phyloP scores from a whole-genome alignment of 116 monocot species.

The Phalaenopsis hybrid region DNA sequence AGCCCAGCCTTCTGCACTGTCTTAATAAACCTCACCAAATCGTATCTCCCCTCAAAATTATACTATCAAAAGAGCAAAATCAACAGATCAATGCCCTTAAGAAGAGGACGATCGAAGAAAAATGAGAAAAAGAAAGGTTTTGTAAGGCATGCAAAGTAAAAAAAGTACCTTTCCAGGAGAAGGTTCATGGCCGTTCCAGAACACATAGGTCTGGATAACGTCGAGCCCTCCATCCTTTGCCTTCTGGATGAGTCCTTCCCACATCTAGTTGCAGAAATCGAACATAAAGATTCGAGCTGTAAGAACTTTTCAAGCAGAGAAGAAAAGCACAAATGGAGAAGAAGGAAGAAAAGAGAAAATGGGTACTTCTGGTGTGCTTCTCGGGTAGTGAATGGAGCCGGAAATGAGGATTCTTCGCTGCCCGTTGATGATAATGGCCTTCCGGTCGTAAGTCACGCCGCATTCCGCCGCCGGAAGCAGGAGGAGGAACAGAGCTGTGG shows the following conservation, averaged over 20 bases:
- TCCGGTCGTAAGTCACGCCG: constrained; percentile 45
- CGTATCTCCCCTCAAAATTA: constrained; percentile 64
- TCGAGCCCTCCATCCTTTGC: constrained; percentile 87
- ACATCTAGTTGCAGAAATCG: constrained; percentile 33
- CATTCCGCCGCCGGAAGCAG: constrained; percentile 32
- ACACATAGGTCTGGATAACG: constrained; percentile 82
- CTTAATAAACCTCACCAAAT: constrained; percentile 69
- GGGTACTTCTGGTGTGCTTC: constrained; percentile 51
- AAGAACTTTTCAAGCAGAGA: neutral
- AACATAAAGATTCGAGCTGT: neutral
- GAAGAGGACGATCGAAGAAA: neutral
- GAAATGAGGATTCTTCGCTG: constrained; percentile 49
- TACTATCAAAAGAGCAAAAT: constrained; percentile 33
- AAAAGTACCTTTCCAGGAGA: constrained; percentile 66
- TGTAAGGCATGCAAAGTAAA: neutral
- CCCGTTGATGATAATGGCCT: constrained; percentile 43
- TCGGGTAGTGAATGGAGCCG: constrained; percentile 52
- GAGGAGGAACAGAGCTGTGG: constrained; percentile 12
- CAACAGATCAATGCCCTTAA: neutral
- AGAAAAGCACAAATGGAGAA: neutral
- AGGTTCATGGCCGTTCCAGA: constrained; percentile 92
- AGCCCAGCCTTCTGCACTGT: constrained; percentile 59
- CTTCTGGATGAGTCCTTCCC: constrained; percentile 75
- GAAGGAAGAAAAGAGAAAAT: neutral
- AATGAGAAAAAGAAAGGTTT: neutral